Base-by-base conservation (phyloP, 768 basidiomycete species). In the Auriscalpium orientale region DNA sequence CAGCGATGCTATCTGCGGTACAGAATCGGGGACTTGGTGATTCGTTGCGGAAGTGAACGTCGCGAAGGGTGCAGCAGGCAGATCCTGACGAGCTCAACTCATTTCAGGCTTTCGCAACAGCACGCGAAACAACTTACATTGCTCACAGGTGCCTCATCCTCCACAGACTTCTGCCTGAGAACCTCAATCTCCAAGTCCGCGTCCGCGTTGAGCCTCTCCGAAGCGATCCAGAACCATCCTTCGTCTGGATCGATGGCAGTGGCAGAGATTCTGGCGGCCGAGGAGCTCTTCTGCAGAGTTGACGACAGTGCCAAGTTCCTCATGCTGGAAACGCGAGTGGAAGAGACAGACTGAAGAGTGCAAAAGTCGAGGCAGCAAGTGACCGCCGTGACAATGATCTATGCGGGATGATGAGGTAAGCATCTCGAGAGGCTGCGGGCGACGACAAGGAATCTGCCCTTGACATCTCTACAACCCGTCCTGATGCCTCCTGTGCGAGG, bases 1-100 rank as follows among this genome's bases (percentile, higher is more conserved):
- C 12, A 77, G 73, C 4, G 78, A 72, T 10, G 75, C 71, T 46
- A 85, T 66, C 43, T 71, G 70, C 8, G 70, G 62, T 33, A 70
- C 67, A 43, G 63, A 57, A 8, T 56, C 50, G 4, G 46, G 51
- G 46, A 58, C 47, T 16, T 35, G 35, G 10, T 49, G 60, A 21
- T 34, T 60, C 33, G 54, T 44, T 38, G 47, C 44, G 11, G 61
- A 57, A 43, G 58, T 52, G 44, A 62, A 45, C 54, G 49, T 62
- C 16, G 61, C 22, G 22, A 54, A 37, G 22, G 47, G 55, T 46
- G 51, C 36, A 8, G 55, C 46, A 6, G 51, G 34, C 35, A 45
- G 35, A 16, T 48, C 46, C 61, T 62, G 38, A 22, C 28, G 11
- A 54, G 51, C 20, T 37, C 13, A 36, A 11, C 20, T 28, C 35